Base-by-base conservation (phyloP, 2,329 filamentous ascomycete genomes). In the Passalora sequoiae region DNA sequence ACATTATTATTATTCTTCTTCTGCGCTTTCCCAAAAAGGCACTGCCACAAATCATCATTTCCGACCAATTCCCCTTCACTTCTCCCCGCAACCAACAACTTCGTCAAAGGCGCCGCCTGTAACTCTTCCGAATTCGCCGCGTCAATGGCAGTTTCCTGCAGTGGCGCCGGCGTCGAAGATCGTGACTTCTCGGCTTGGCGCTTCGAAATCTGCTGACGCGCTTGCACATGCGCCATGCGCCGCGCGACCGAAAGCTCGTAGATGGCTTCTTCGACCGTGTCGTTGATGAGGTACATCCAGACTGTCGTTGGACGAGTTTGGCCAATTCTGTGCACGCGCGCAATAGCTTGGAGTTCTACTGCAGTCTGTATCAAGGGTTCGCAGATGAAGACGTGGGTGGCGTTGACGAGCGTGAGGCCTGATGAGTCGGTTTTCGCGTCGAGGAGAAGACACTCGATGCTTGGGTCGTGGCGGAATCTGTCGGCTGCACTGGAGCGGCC, bases 361-460 rank as follows among this genome's bases (percentile, higher is more conserved):
- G 89, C 89, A 0, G 91, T 91, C 60, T 97, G 95, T 55, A 97
- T 80, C 3, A 97, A 72, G 2, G 92, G 92, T 61, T 98, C 92
- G 63, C 89, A 95, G 4, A 98, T 76, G 60, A 97, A 94, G 1
- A 97, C 89, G 60, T 97, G 89, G 36, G 81, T 95, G 4, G 91
- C 92, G 57, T 94, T 91, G 53, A 95, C 84, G 0, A 98, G 76
- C 49, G 94, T 97, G 21, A 98, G 73, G 0, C 92, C 92, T 1
- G 86, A 89, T 0, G 87, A 84, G 61, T 95, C 87, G 0, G 87
- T 85, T 53, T 89, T 86, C 4, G 89, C 89, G 60, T 96, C 89
- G 10, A 98, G 75, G 3, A 97, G 73, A 55, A 98, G 91, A 55
- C 85, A 89, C 62, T 96, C 88, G 4, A 84, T 62, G 22, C 68